Percentiles rank a stretch among this genome's conserved stretches.
Conservation (phyloP, 257 asterid genomes). For the Misopates orontium region DNA sequence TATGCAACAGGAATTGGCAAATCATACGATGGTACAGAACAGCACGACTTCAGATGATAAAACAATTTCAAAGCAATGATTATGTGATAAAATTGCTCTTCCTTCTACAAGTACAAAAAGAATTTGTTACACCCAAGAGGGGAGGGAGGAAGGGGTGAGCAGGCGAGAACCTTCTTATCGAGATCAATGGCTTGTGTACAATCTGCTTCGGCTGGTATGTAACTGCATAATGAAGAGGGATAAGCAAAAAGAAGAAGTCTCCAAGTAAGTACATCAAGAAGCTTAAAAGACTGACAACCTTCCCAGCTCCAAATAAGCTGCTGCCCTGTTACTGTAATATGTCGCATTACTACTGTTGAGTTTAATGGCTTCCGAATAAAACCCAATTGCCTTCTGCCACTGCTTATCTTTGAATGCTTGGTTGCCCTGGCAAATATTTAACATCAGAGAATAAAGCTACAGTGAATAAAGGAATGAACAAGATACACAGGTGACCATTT, state of each 20-base stretch:
- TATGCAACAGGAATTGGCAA: neutral
- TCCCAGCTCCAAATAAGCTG: slow-evolving; percentile 79
- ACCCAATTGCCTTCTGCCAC: slow-evolving; percentile 85
- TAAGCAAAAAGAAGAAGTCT: slow-evolving; percentile 12
- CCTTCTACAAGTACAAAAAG: neutral
- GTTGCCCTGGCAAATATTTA: slow-evolving; percentile 61
- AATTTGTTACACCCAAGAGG: neutral
- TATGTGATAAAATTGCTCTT: neutral
- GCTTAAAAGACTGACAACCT: slow-evolving; percentile 47
- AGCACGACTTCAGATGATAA: neutral
- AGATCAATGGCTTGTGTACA: slow-evolving; percentile 86
- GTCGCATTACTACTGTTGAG: slow-evolving; percentile 79
- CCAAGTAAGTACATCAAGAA: slow-evolving; percentile 11
- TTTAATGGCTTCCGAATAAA: slow-evolving; percentile 89
- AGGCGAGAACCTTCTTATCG: slow-evolving; percentile 74
- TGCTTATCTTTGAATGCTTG: slow-evolving; percentile 92
- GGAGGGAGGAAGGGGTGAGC: neutral
- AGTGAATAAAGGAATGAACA: neutral
- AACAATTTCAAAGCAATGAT: neutral
- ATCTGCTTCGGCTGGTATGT: slow-evolving; percentile 82
- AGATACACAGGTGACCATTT: slow-evolving; percentile 18
- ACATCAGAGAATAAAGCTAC: slow-evolving; percentile 16
- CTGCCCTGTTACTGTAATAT: slow-evolving; percentile 89
- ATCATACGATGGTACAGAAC: neutral
- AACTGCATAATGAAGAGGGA: slow-evolving; percentile 43